Evolutionary conservation across 495 filamentous ascomycete genomes (phyloP), one percentile per base, ranked within the genome.

Genomic region (Annulohypoxylon bovei): DNA sequence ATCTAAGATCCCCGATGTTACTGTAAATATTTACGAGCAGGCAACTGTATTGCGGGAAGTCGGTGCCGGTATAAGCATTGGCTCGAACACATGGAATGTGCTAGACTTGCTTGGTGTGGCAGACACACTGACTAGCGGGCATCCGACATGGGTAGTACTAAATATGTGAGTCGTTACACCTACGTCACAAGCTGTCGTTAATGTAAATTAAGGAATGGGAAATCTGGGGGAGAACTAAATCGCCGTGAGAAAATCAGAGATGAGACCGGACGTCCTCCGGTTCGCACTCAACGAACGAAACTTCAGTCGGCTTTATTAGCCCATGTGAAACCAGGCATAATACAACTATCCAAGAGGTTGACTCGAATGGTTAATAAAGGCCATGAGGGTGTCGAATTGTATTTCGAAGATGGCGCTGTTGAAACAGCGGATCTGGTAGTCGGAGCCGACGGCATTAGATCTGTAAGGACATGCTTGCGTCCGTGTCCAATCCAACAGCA

Each of bases 361-460:
- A 62, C 68, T 1, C 64, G 67, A 4, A 52, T 83, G 9, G 63
- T 78, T 1, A 62, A 82, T 68, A 22, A 77, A 6, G 64, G 68
- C 1, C 54, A 47, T 25, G 63, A 65, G 2, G 80, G 81, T 1
- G 76, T 81, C 14, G 63, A 67, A 2, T 63, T 84, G 8, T 33
- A 62, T n/a, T 81, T 82, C 47, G 70, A 81, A 28, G 83, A 87
- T 65, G 75, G 76, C 6, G 73, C 70, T 12, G 70, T 74, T 11
- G 75, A 65, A 3, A 62, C 65, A 18, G 82, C 81, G 5, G 84
- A 87, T 76, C 66, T 87, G 6, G 80, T 86, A 6, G 76, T 86
- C n/a, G 84, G 83, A 5, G 85, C 80, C 18, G 85, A 87, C 72
- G 84, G 84, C 11, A 84, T 87, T 55, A 78, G 82, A 65, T 87